Evolutionary conservation across 371 early-diverging fungal genomes (phyloP), one percentile per base, ranked within the genome.

Genomic region (Syncephalastrum racemosum): DNA sequence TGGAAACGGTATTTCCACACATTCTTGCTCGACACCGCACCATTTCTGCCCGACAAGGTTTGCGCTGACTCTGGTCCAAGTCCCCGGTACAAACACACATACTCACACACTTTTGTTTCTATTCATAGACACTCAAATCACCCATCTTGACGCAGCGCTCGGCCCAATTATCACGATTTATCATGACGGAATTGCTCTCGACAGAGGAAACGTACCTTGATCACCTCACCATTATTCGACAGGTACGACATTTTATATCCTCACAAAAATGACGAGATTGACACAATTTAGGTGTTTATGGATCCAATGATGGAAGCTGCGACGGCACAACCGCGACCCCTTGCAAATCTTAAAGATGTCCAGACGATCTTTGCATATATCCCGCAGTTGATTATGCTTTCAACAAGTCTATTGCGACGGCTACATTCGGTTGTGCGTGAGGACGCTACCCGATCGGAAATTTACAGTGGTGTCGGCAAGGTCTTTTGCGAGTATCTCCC

Each of bases 171-270:
- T 53, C 69, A 23, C 69, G 64, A 19, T 80, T 68, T 54, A 70
- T 77, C 25, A 61, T 68, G 18, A 62, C 64, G 12, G 80, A 80
- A 66, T 46, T 80, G 19, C 54, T 75, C 19, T 62, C 78, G 12
- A 80, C 77, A 15, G 80, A 80, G 63, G 60, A 64, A 23, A 77
- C 78, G 15, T 80, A 77, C 53, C 59, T 80, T 14, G 63, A 62
- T 27, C 80, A 77, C 49, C 50, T 80, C 39, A 60, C 58, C 23
- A 75, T 70, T 39, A 59, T 75, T 19, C 75, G 77, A 65, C 67
- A 70, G 67, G 80, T 80, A 67, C 49, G n/a, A 19, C 20, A 16
- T 23, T 43, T 8, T 27, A 31, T 50, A 50, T 36, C 31, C 25
- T 27, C 46, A 42, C 18, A 36, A 53, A 54, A 59, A 59, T 14